These are phyloP conservation scores for Dictyostelium intermedium DNA, from an alignment of 78 protist species.

Conservation along the genomic window DNA sequence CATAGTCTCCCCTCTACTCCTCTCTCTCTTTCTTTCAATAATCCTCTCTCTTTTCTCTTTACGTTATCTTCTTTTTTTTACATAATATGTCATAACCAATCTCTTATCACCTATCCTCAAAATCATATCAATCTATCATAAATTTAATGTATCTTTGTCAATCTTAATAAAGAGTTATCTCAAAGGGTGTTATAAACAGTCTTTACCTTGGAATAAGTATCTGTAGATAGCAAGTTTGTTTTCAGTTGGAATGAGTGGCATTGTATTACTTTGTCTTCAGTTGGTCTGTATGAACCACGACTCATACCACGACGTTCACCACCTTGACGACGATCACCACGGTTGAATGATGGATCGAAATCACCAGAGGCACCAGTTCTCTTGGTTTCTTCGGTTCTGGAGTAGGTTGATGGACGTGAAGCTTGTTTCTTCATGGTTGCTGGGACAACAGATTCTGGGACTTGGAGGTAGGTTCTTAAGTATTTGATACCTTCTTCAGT, in stretches of 20 bases:
- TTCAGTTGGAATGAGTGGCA: slow-evolving; percentile 82
- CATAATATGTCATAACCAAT: too few species aligned
- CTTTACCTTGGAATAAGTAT: slow-evolving; percentile 85
- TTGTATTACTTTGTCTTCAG: not conserved
- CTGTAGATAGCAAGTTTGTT: slow-evolving; percentile 84
- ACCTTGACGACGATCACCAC: slow-evolving; percentile 1
- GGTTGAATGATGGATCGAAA: slow-evolving; percentile 62
- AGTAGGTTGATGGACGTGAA: not conserved
- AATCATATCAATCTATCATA: not conserved
- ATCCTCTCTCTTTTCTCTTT: too few species aligned
- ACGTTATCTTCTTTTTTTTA: too few species aligned
- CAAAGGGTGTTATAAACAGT: not conserved
- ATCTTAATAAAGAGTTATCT: not conserved
- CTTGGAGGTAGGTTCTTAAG: slow-evolving; percentile 93
- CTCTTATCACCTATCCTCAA: not conserved
- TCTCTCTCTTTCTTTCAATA: too few species aligned
- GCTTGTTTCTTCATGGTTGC: slow-evolving; percentile 89
- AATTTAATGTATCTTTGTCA: not conserved
- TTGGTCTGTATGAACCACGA: not conserved
- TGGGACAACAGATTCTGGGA: slow-evolving; percentile 95
- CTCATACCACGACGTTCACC: not conserved
- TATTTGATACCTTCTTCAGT: slow-evolving; percentile 95
- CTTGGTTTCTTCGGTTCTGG: slow-evolving; percentile 54
- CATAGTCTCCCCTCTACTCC: not conserved
- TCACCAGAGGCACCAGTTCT: slow-evolving; percentile 75